Evolutionary conservation across 23 red algal species (phyloP).

Genomic region (Cyanidiococcus yangmingshanensis): DNA sequence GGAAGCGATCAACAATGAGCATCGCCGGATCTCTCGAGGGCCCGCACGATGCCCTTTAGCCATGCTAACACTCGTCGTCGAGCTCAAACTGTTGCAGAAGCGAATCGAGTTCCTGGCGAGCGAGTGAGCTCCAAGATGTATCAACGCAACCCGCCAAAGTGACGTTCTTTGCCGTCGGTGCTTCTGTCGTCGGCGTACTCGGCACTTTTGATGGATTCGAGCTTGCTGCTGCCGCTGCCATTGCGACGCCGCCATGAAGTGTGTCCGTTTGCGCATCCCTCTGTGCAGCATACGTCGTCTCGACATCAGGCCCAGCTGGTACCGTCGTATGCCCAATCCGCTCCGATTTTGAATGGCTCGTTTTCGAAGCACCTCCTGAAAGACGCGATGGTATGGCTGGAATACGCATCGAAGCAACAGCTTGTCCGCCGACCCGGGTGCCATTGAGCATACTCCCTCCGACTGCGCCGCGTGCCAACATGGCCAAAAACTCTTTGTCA

Average conservation of each 20-base stretch:
- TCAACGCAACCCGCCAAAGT: background rate
- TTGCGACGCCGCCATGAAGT: background rate
- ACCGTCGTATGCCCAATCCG: background rate
- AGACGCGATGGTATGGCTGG: background rate
- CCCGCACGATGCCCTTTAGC: no score
- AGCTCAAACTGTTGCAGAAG: conserved; percentile 12
- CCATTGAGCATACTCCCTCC: background rate
- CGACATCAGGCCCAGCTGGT: background rate
- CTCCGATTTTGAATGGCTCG: background rate
- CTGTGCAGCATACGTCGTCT: background rate
- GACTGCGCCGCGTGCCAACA: background rate
- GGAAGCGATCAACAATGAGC: no score
- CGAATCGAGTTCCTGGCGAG: background rate
- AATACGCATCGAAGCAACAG: background rate
- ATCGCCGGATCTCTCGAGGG: no score
- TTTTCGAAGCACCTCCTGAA: background rate
- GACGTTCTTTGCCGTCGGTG: background rate
- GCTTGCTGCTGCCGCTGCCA: background rate
- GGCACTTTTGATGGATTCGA: no score
- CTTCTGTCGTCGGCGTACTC: background rate
- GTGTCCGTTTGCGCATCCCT: background rate
- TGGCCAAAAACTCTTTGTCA: conserved; percentile 25
- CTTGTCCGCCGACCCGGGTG: background rate
- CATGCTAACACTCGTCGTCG: conserved; percentile 8
- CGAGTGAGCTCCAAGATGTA: background rate